Percentiles rank a stretch among this genome's conserved stretches.
Conservation (phyloP, 495 filamentous ascomycete species). For the Penicillium cosmopolitanum region DNA sequence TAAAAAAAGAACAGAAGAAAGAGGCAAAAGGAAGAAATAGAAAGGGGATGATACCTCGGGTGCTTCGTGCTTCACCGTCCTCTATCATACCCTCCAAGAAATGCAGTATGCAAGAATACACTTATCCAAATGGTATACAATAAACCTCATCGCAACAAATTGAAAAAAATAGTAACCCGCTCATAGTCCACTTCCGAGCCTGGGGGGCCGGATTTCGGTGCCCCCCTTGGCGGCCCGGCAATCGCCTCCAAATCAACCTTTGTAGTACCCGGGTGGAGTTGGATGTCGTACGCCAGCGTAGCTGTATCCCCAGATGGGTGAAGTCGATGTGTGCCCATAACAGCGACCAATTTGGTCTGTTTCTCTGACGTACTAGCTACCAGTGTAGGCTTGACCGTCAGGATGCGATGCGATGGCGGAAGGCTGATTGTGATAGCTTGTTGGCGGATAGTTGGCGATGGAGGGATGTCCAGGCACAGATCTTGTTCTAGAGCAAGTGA, state of each 20-base stretch:
- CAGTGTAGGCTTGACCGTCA: slow-evolving; percentile 67
- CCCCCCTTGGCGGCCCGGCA: slow-evolving; percentile 61
- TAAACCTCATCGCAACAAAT: slow-evolving; percentile 42
- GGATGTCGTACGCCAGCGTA: slow-evolving; percentile 63
- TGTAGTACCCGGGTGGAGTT: slow-evolving; percentile 64
- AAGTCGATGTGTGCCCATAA: slow-evolving; percentile 50
- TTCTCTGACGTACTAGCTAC: slow-evolving; percentile 58
- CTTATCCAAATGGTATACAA: slow-evolving; percentile 3
- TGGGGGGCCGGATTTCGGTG: slow-evolving; percentile 47
- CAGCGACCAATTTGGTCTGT: slow-evolving; percentile 66
- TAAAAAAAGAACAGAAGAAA: not conserved
- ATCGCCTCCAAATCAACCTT: slow-evolving; percentile 67
- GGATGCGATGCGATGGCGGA: slow-evolving; percentile 61
- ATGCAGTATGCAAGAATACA: no score
- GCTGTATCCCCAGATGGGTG: slow-evolving; percentile 46
- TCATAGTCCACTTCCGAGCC: slow-evolving; percentile 70
- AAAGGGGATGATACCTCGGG: not conserved
- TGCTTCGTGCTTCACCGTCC: no score
- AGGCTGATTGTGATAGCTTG: slow-evolving; percentile 70
- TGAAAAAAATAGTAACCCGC: slow-evolving; percentile 64
- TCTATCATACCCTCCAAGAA: no score
- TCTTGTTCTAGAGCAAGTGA: slow-evolving; percentile 55
- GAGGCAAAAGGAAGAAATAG: not conserved
- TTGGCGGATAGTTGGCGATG: slow-evolving; percentile 62
- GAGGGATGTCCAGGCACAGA: slow-evolving; percentile 61